A percentile compares a stretch with the other conserved stretches of the same genome.
Conservation (phyloP, 768 basidiomycete genomes). For the Phanerochaete sordida region DNA sequence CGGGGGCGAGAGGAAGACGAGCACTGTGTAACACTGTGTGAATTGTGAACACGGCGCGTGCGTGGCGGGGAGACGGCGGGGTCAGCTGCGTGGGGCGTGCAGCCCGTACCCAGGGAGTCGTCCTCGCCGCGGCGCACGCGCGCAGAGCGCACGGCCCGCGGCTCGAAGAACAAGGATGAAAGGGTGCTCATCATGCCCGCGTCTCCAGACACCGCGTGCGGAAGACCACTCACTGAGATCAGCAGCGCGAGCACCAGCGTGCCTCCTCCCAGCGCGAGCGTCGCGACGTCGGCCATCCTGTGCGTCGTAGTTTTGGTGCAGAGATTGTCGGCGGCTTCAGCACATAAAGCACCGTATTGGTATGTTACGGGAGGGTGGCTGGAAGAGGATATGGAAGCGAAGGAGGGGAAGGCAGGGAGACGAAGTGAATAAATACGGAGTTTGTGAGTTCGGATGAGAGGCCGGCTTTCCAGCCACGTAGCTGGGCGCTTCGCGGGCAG, state of each 20-base stretch:
- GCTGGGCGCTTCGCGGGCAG: too few species aligned
- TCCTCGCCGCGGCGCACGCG: constrained; percentile 59
- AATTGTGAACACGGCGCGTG: constrained; percentile 16
- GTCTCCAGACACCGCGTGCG: background rate
- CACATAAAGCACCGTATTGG: too few species aligned
- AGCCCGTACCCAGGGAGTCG: constrained; percentile 56
- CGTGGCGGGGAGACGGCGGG: constrained; percentile 17
- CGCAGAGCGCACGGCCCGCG: constrained; percentile 42
- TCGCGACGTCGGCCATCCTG: background rate
- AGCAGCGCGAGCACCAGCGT: constrained; percentile 17
- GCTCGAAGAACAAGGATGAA: constrained; percentile 97
- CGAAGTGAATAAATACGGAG: too few species aligned
- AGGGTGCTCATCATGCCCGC: constrained; percentile 52
- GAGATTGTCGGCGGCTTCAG: background rate
- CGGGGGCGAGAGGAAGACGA: constrained; percentile 73
- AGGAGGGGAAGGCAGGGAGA: too few species aligned
- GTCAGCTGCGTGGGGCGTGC: constrained; percentile 23
- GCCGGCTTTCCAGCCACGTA: too few species aligned
- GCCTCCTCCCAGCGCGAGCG: background rate
- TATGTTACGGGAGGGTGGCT: too few species aligned
- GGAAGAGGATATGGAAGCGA: too few species aligned
- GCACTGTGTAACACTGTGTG: constrained; percentile 60
- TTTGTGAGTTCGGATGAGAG: too few species aligned
- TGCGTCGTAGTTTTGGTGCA: background rate
- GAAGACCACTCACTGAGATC: constrained; percentile 19